Evolutionary conservation across 2,329 filamentous ascomycete genomes (phyloP).

Genomic region (Trichoderma arundinaceum): DNA sequence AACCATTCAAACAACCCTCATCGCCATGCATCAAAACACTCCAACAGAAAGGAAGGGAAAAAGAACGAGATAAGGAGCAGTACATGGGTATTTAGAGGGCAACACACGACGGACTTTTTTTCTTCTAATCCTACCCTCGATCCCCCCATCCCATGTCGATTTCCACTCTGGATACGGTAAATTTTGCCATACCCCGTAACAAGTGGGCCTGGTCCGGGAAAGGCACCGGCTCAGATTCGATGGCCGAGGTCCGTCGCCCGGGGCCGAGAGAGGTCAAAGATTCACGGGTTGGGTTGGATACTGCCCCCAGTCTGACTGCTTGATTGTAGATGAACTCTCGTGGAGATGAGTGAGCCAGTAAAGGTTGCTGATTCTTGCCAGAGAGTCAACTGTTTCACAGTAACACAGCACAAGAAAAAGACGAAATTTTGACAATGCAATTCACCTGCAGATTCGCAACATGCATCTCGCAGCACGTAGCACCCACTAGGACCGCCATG

Average conservation of each 20-base stretch:
- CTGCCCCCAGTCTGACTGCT: too few species aligned
- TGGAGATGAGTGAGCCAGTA: too few species aligned
- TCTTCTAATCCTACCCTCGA: neutral
- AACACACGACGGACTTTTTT: neutral
- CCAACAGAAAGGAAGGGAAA: neutral
- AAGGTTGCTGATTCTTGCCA: too few species aligned
- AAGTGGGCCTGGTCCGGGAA: conserved; percentile 10
- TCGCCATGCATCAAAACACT: neutral
- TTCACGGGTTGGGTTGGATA: too few species aligned
- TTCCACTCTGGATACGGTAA: conserved; percentile 6
- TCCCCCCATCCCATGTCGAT: neutral
- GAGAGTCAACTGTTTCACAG: too few species aligned
- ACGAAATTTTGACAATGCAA: too few species aligned
- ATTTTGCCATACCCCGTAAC: conserved; percentile 19
- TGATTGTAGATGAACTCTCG: too few species aligned
- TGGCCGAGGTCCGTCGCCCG: conserved; percentile 22
- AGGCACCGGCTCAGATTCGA: conserved; percentile 17
- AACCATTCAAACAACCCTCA: neutral
- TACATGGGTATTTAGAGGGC: conserved; percentile 18
- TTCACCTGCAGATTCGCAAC: too few species aligned
- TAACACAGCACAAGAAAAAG: too few species aligned
- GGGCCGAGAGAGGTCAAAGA: neutral
- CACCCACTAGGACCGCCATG: neutral
- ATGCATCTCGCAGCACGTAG: too few species aligned
- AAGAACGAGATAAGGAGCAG: neutral